Conservation (phyloP, 495 filamentous ascomycete genomes). For the Rostrohypoxylon terebratum region DNA sequence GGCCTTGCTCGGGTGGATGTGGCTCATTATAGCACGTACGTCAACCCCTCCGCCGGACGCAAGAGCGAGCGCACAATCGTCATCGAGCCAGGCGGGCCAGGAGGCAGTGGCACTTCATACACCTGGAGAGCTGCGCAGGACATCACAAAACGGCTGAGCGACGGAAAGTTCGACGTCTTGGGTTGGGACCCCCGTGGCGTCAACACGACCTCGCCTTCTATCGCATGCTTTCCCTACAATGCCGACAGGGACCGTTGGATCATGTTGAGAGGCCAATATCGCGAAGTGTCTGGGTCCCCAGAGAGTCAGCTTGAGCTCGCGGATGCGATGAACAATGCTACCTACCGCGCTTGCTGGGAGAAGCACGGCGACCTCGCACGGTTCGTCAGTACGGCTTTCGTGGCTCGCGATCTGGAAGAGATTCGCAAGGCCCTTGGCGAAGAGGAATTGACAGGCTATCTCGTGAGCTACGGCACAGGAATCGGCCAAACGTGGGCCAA, state of each 20-base stretch:
- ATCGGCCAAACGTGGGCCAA: slow-evolving; percentile 69
- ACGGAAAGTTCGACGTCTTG: slow-evolving; percentile 61
- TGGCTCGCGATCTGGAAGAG: slow-evolving; percentile 63
- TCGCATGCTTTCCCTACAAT: slow-evolving; percentile 63
- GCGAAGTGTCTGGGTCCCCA: slow-evolving; percentile 50
- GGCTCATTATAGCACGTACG: background rate
- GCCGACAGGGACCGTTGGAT: slow-evolving; percentile 58
- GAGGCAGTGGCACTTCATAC: slow-evolving; percentile 58
- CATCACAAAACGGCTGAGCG: slow-evolving; percentile 54
- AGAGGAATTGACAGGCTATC: slow-evolving; percentile 68
- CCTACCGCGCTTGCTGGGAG: slow-evolving; percentile 59
- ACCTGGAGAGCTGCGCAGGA: slow-evolving; percentile 52
- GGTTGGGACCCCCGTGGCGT: slow-evolving; percentile 69
- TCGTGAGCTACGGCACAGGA: slow-evolving; percentile 76
- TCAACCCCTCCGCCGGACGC: slow-evolving; percentile 34
- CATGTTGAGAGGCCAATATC: slow-evolving; percentile 53
- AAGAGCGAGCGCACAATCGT: slow-evolving; percentile 62
- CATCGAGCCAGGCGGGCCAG: slow-evolving; percentile 61
- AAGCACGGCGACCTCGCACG: slow-evolving; percentile 56
- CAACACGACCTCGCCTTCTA: slow-evolving; percentile 61
- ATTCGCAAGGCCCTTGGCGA: slow-evolving; percentile 62
- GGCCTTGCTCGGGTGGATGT: slow-evolving; percentile 50
- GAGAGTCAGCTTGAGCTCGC: slow-evolving; percentile 53
- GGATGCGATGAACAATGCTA: slow-evolving; percentile 57
- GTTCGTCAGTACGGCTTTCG: slow-evolving; percentile 58